phyloP scores from a whole-genome alignment of 1,284 basidiomycete species.

The Schizophyllum commune region DNA sequence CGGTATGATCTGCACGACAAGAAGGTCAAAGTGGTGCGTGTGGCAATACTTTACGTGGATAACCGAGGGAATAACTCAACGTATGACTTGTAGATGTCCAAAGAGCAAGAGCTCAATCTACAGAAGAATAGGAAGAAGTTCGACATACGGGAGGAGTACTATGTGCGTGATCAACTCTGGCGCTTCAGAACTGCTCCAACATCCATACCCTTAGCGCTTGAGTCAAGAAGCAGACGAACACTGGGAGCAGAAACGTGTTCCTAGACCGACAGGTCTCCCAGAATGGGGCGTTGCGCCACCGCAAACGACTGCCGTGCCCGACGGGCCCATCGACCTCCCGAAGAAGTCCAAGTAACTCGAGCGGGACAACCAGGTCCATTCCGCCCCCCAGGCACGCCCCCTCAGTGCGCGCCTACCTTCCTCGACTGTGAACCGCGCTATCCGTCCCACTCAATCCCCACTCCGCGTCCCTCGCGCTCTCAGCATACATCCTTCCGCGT shows the following conservation, averaged over 20 bases:
- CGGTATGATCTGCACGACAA: constrained; percentile 85
- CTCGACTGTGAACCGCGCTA: no score
- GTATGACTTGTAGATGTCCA: constrained; percentile 46
- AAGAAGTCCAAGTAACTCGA: not conserved
- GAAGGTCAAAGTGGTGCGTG: constrained; percentile 62
- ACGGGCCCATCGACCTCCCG: not conserved
- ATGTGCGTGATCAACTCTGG: constrained; percentile 48
- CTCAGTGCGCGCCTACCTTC: no score
- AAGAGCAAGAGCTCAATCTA: constrained; percentile 81
- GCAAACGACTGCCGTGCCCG: constrained; percentile 24
- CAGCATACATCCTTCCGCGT: not conserved
- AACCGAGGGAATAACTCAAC: not conserved
- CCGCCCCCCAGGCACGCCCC: no score
- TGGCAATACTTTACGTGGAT: not conserved
- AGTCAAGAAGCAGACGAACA: constrained; percentile 56
- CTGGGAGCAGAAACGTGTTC: constrained; percentile 85
- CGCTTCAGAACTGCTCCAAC: not conserved
- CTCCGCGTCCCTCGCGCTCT: not conserved
- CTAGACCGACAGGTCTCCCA: constrained; percentile 73
- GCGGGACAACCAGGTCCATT: no score
- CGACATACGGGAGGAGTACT: constrained; percentile 94
- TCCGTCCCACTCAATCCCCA: no score
- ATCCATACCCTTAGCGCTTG: constrained; percentile 43
- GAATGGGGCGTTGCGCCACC: constrained; percentile 85
- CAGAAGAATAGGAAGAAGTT: constrained; percentile 78